phyloP scores from a whole-genome alignment of 441 rosid genomes.

The Brassica hybrid region DNA sequence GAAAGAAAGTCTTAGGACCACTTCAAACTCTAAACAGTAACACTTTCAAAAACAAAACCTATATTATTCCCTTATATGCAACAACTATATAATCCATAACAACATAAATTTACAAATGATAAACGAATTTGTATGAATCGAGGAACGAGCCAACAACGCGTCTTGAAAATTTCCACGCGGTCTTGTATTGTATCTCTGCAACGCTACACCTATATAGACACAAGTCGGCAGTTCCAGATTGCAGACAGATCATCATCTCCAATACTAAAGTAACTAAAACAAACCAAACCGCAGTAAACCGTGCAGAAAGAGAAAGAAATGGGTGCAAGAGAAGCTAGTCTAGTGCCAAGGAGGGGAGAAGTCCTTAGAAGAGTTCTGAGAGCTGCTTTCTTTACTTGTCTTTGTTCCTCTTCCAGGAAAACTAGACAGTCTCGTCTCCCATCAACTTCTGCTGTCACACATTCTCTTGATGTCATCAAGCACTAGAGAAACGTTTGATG shows the following conservation, averaged over 20 bases:
- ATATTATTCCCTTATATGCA: constrained; percentile 13
- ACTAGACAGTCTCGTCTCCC: constrained; percentile 1
- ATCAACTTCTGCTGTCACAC: constrained; percentile 30
- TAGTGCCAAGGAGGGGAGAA: constrained; percentile 58
- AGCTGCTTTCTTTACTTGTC: constrained; percentile 32
- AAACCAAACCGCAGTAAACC: constrained; percentile 31
- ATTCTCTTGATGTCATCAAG: constrained; percentile 35
- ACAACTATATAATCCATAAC: constrained; percentile 4
- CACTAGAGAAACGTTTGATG: background rate
- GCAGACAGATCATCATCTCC: constrained; percentile 26
- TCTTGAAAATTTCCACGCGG: constrained; percentile 36
- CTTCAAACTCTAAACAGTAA: constrained; percentile 37
- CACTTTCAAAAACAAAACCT: constrained; percentile 20
- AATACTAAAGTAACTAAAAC: constrained; percentile 18
- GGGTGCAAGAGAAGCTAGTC: constrained; percentile 43
- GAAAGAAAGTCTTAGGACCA: constrained; percentile 34
- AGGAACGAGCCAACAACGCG: constrained; percentile 42
- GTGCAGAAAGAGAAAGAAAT: constrained; percentile 6
- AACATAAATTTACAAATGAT: background rate
- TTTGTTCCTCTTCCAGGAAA: constrained; percentile 32
- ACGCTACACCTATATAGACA: constrained; percentile 38
- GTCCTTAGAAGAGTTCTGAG: constrained; percentile 50
- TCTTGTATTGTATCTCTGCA: constrained; percentile 9
- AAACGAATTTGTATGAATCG: background rate
- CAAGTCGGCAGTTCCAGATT: constrained; percentile 44